Evolutionary conservation across 768 basidiomycete genomes (phyloP), one percentile per base, ranked within the genome.

Genomic region (Phaffia australis): DNA sequence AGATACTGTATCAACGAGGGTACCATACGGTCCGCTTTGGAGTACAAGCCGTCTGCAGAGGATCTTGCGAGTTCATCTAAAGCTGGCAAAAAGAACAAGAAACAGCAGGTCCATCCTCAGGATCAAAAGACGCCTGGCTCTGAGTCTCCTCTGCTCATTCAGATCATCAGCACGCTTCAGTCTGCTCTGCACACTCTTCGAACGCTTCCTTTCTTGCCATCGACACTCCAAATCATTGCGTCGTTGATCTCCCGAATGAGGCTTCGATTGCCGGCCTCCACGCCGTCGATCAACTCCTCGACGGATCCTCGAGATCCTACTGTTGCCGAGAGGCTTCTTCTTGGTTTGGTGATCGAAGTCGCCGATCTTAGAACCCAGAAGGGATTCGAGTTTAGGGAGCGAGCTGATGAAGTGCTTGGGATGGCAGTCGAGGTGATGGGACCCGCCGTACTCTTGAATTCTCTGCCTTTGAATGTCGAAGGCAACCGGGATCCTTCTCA

Each of bases 361-460:
- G 88, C 84, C 7, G 85, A 87, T 46, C 77, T 94, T 62, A 79
- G 94, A 63, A 79, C 82, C 29, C 81, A 86, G 72, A 89, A 87
- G 76, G 84, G 81, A 1, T 99, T 98, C 72, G 91, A 95, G 75
- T 82, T 87, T 77, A 92, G 89, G 75, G 92, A 93, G 73, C 84
- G 83, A 23, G 90, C 85, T 18, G 94, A 99, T 74, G 78, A 78
- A 14, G 84, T 86, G 0, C 78, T 98, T 47, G 84, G 86, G 1
- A 82, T 83, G 29, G 89, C 91, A 0, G 87, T 95, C 82, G 83
- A 84, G 66, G 81, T 89, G 4, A 77, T 95, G 56, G 95, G 95
- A 4, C 92, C 94, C 7, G 83, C 87, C 66, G 84, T 84, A 1
- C 74, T 98, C 3, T 79, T 99, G 46, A 76, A 79, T 25, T 78